Evolutionary conservation across 2,329 filamentous ascomycete genomes (phyloP), one percentile per base, ranked within the genome.

Genomic region (Arthrobotrys pseudoclavata): DNA sequence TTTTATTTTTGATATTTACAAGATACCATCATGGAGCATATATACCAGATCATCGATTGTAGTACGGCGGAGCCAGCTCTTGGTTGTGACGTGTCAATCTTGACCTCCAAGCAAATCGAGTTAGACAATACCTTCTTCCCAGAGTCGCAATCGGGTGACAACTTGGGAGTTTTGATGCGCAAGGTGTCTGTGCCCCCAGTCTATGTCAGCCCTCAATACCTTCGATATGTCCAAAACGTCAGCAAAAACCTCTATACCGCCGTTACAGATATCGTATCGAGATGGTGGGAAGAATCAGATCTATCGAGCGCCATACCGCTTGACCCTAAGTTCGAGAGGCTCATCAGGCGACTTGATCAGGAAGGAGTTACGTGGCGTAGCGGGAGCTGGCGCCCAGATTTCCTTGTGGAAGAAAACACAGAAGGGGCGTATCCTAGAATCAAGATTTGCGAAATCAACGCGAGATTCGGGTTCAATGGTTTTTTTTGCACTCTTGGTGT

Each of bases 371-470:
- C 76, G n/a, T 70, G 55, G 20, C 31, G 48, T 18, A 62, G 74
- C 6, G 80, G 80, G 4, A 62, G 66, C 61, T 85, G 84, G 83
- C 81, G 84, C 15, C 84, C 85, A 6, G 84, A 85, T 55, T 85
- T 85, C 57, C 75, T 85, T 0, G 81, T 85, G 0, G 80, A 83
- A 1, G 55, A 81, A 15, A 45, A 53, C 1, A 42, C 70, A 0
- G 72, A 55, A 1, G 61, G 15, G 15, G 67, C 15, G 82, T 81
- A 64, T 31, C 74, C 74, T 4, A 68, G 34, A 13, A 77, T 77
- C 26, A 70, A 81, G 5, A 82, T 85, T 4, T 84, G 84, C 1
- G 85, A 85, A 22, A 85, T 85, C 40, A 85, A 85, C 57, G 84
- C 83, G 0, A 82, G 85, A 0, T 85, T 85, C 61, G 80, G 81